phyloP scores from a whole-genome alignment of 2,329 filamentous ascomycete species.

The Colletotrichum sp. region DNA sequence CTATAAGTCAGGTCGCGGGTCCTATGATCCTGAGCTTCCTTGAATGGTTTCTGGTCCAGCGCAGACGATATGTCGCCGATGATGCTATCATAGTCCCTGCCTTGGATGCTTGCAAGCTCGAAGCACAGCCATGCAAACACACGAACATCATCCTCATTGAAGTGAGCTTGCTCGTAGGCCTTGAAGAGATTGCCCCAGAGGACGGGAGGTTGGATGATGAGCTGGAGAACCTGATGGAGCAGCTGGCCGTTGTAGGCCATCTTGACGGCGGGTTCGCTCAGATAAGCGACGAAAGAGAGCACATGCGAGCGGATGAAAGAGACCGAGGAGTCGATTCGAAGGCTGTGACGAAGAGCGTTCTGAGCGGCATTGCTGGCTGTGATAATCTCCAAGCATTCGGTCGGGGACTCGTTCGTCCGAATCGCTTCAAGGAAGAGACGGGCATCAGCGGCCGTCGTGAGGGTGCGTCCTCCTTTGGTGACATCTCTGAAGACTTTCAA shows the following conservation, averaged over 20 bases:
- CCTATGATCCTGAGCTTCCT: constrained; percentile 27
- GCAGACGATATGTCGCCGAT: constrained; percentile 28
- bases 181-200: constrained; percentile 50
- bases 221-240: constrained; percentile 48
- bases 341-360: constrained; percentile 25
- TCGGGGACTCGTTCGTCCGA: constrained; percentile 18
- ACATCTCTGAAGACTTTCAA: constrained; percentile 18
- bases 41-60: constrained; percentile 27
- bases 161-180: constrained; percentile 40
- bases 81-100: constrained; percentile 25
- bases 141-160: constrained; percentile 29
- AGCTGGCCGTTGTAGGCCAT: constrained; percentile 54
- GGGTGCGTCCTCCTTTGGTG: constrained; percentile 7
- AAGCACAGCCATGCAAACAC: constrained; percentile 54
- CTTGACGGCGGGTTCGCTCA: constrained; percentile 50
- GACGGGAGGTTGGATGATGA: constrained; percentile 55
- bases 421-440: constrained; percentile 31
- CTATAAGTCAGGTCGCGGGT: constrained; percentile 34
- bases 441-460: constrained; percentile 23
- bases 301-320: constrained; percentile 35
- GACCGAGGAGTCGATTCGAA: constrained; percentile 27
- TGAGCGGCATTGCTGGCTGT: constrained; percentile 26
- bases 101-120: constrained; percentile 48
- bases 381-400: constrained; percentile 31
- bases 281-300: constrained; percentile 39